Conservation (phyloP, 768 basidiomycete species). For the Cystobasidiopsis lactophilus region DNA sequence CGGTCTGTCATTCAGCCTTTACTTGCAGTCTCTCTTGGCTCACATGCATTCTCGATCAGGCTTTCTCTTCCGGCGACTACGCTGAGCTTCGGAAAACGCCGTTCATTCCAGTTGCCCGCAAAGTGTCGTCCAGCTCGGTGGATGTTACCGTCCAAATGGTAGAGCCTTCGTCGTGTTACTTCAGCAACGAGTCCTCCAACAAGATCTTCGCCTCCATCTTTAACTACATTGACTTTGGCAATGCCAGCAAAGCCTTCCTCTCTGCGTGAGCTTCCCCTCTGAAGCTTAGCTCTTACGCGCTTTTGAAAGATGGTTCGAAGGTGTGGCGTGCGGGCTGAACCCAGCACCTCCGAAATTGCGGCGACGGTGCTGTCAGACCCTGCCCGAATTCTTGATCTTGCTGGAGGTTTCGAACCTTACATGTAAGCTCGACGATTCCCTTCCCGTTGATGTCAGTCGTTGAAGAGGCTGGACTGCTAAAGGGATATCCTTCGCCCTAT, state of each 20-base stretch:
- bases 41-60: too few relatives aligned
- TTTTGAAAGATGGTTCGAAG: too few relatives aligned
- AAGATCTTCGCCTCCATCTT: slow-evolving; percentile 56
- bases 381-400: slow-evolving; percentile 43
- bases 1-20: too few relatives aligned
- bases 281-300: too few relatives aligned
- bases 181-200: background rate
- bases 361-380: slow-evolving; percentile 48
- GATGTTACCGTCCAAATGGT: background rate
- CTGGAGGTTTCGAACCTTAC: slow-evolving; percentile 25
- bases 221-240: slow-evolving; percentile 69
- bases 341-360: slow-evolving; percentile 43
- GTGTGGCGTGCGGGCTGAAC: slow-evolving; percentile 72
- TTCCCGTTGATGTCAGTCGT: too few relatives aligned
- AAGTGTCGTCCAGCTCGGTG: background rate
- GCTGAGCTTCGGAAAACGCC: slow-evolving; percentile 3
- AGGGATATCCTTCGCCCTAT: slow-evolving; percentile 15
- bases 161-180: background rate
- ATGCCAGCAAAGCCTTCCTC: slow-evolving; percentile 59
- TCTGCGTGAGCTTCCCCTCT: too few relatives aligned
- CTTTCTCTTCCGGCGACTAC: slow-evolving; percentile 7
- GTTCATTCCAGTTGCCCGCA: slow-evolving; percentile 10
- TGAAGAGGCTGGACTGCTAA: too few relatives aligned
- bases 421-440: too few relatives aligned
- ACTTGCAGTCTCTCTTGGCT: too few relatives aligned